Base-by-base conservation (phyloP, 441 rosid genomes). In the Iberis amara region DNA sequence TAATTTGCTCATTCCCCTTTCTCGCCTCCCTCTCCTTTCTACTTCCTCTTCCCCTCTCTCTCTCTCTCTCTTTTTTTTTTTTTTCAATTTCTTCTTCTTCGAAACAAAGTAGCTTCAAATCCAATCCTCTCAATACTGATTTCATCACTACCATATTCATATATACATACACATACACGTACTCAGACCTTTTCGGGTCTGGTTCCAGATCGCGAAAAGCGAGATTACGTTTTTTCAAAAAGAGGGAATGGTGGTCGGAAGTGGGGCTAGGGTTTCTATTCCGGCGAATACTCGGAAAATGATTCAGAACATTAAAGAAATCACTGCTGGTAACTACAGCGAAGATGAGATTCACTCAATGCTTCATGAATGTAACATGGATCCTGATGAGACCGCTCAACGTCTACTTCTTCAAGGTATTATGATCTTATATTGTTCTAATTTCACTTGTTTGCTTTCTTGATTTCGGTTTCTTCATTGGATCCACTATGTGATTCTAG, bases 261-360 rank as follows among this genome's bases (percentile, higher is more conserved):
- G 69, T 61, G 90, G 92, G 14, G 30, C 69, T 76, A 81, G 86
- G 94, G 86, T 79, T 76, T 69, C 91, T 59, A 82, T 81, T 57
- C 76, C 83, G 28, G 71, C 55, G 57, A 73, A 39, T 64, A 71
- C 76, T 33, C 67, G 73, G 73, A 80, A 78, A 73, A 76, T 31
- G 88, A 75, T 90, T 87, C 88, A 81, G 39, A 55, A 59, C 63
- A 65, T 90, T 7, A 82, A 85, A 73, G 97, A 90, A 85, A 81
- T 79, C 85, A 72, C 85, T 36, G 75, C 78, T 38, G 79, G 77
- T 62, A 89, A 87, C 68, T 78, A 77, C 57, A 89, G 89, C 31
- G 97, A 90, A 11, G 97, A 87, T 70, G 97, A 90, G 80, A 87
- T 90, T 77, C 76, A 74, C 61, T 87, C 96, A 75, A 86, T 86